Conservation (phyloP, 148 eudicot species). For the Chenopodium album region DNA sequence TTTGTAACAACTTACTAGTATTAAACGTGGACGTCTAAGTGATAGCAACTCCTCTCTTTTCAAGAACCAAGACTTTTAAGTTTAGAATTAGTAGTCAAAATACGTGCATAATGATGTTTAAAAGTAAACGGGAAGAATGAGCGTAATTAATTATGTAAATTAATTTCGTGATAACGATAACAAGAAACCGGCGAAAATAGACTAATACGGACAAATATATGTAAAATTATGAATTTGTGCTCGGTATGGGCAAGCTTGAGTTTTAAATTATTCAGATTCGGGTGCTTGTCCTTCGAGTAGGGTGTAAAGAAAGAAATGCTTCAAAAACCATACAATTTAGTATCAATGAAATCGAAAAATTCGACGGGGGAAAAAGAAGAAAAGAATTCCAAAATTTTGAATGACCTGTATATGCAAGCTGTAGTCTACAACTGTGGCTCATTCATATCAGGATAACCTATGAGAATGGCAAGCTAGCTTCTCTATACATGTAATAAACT, state of each 20-base stretch:
- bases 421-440: constrained; percentile 23
- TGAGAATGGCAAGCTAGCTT: constrained; percentile 21
- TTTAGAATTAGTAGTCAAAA: not conserved
- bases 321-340: constrained; percentile 12
- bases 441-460: constrained; percentile 8
- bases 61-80: not conserved
- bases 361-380: not conserved
- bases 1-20: constrained; percentile 10
- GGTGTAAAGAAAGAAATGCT: constrained; percentile 2
- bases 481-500: constrained; percentile 39
- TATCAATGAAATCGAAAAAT: not conserved
- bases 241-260: not conserved
- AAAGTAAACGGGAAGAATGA: not conserved
- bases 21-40: constrained; percentile 1
- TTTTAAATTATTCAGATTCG: constrained; percentile 9
- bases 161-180: too few species aligned
- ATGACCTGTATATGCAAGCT: constrained; percentile 25
- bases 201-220: too few species aligned
- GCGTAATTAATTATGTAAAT: too few species aligned
- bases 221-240: too few species aligned
- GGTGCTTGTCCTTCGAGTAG: not conserved
- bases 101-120: not conserved
- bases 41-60: not conserved
- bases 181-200: too few species aligned
- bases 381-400: constrained; percentile 11